Evolutionary conservation across 2,329 filamentous ascomycete genomes (phyloP), one percentile per base, ranked within the genome.

Genomic region (Sclerotinia nivalis): DNA sequence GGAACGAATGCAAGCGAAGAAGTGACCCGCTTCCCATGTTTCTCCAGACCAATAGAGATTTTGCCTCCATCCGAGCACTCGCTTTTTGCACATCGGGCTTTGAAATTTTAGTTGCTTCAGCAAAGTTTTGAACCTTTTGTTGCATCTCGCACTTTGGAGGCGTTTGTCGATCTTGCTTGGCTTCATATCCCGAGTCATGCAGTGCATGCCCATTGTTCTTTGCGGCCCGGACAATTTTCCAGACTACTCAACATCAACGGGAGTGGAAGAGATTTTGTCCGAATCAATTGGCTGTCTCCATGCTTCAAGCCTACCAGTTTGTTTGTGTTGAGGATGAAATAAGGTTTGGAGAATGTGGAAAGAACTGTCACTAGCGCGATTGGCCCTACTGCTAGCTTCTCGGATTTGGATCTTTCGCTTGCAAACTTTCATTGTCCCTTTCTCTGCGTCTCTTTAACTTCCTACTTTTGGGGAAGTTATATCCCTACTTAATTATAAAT

Each of bases 121-220:
- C 45, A 37, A 49, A 18, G 7, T 37, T 50, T n/a, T 12, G 45
- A 37, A 18, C n/a, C 1, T 50, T 37, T 62, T 50, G 60, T 62
- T 64, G 60, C 60, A 50, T 25, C 28, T 64, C 45, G 31, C 22
- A 64, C 31, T 50, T 50, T 37, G 31, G 60, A 25, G 45, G 45
- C 45, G 22, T 50, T 49, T 37, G 31, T 50, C 31, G 31, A 64
- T 64, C 60, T n/a, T 20, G 31, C 43, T 50, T 64, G 34, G 60
- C 45, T 50, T 50, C 31, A n/a, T 50, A 15, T 12, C 31, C 13
- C 59, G 60, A 50, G 45, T 64, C 60, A 64, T 64, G 60, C 5
- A 31, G 6, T 50, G 22, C n/a, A 13, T 37, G 8, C 8, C 6
- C 15, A 20, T 61, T 28, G 22, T 40, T n/a, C 7, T 25, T 61